Percentiles rank a stretch among this genome's conserved stretches.
These are phyloP conservation scores for Hortiboletus campestris DNA, from an alignment of 768 basidiomycete species.

Conservation along the genomic window DNA sequence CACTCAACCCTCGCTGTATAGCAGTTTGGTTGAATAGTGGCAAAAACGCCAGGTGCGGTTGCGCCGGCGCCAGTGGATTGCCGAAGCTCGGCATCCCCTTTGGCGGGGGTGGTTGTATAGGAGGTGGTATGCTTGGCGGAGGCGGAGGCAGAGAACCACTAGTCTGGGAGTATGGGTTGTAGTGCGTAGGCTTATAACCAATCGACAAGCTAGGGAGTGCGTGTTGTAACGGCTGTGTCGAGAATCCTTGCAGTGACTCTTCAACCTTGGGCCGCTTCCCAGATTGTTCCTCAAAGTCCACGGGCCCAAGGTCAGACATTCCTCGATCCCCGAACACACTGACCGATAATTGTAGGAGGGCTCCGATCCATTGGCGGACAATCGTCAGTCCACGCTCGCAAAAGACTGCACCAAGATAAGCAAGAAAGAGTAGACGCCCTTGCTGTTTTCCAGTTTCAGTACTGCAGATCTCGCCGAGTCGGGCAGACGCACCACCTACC, in stretches of 20 bases:
- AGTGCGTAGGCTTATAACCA: slow-evolving; percentile 26
- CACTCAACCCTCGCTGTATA: slow-evolving; percentile 57
- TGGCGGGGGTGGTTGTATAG: slow-evolving; percentile 37
- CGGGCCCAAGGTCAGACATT: slow-evolving; percentile 19
- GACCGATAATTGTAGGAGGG: slow-evolving; percentile 33
- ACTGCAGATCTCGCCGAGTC: slow-evolving; percentile 10
- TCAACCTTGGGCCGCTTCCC: slow-evolving; percentile 32
- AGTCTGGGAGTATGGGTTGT: slow-evolving; percentile 29
- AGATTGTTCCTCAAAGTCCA: slow-evolving; percentile 27
- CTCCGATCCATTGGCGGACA: slow-evolving; percentile 58
- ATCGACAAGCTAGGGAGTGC: slow-evolving; percentile 12
- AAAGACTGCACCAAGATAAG: slow-evolving; percentile 68
- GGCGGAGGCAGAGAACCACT: slow-evolving; percentile 14
- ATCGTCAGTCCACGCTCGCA: slow-evolving; percentile 48
- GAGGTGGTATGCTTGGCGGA: slow-evolving; percentile 31
- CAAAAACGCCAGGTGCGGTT: slow-evolving; percentile 60
- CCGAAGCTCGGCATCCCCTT: slow-evolving; percentile 31
- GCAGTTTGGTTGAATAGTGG: slow-evolving; percentile 76
- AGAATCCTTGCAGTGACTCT: slow-evolving; percentile 32
- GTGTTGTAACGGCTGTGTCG: slow-evolving; percentile 24
- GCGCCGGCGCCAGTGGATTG: slow-evolving; percentile 65
- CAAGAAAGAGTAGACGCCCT: slow-evolving; percentile 54
- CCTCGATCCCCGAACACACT: slow-evolving; percentile 16
- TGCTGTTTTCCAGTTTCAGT: slow-evolving; percentile 41
- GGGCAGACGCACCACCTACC: slow-evolving; percentile 35